These are phyloP conservation scores for Tetrastigma voinierianum DNA, from an alignment of 164 flowering plant species.

Conservation along the genomic window DNA sequence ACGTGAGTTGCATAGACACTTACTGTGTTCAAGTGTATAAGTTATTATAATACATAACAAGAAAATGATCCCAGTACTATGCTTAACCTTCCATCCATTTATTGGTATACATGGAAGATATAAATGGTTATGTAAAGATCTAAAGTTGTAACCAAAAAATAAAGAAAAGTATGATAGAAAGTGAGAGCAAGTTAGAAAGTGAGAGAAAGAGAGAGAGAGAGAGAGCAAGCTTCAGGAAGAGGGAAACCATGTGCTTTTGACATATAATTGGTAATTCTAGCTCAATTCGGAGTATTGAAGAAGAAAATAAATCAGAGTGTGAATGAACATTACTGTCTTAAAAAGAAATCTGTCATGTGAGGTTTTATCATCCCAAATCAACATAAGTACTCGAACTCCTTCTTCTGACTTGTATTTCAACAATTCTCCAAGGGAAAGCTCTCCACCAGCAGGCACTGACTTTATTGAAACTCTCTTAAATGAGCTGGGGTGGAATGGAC, in stretches of 20 bases:
- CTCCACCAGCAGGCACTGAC: slow-evolving; percentile 59
- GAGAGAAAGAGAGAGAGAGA: too few species aligned
- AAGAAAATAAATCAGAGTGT: too few species aligned
- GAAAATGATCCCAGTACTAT: background rate
- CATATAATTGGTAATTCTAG: too few species aligned
- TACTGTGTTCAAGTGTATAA: slow-evolving; percentile 43
- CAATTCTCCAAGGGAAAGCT: slow-evolving; percentile 58
- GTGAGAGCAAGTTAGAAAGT: too few species aligned
- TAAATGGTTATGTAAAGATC: background rate
- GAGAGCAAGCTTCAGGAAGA: too few species aligned
- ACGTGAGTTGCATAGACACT: slow-evolving; percentile 83
- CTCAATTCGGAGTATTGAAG: background rate
- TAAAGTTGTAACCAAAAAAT: background rate
- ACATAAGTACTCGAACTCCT: slow-evolving; percentile 60
- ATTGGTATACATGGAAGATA: background rate
- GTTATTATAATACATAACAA: background rate
- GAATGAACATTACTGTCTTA: slow-evolving; percentile 44
- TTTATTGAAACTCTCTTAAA: slow-evolving; percentile 63
- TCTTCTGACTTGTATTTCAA: slow-evolving; percentile 69
- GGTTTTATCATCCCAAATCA: slow-evolving; percentile 78
- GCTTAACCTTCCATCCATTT: background rate
- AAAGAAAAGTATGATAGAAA: too few species aligned
- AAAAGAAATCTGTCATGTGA: slow-evolving; percentile 58
- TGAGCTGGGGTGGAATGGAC: slow-evolving; percentile 66
- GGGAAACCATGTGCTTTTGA: too few species aligned